phyloP scores from a whole-genome alignment of 257 asterid species.

The Eucommia ulmoides region DNA sequence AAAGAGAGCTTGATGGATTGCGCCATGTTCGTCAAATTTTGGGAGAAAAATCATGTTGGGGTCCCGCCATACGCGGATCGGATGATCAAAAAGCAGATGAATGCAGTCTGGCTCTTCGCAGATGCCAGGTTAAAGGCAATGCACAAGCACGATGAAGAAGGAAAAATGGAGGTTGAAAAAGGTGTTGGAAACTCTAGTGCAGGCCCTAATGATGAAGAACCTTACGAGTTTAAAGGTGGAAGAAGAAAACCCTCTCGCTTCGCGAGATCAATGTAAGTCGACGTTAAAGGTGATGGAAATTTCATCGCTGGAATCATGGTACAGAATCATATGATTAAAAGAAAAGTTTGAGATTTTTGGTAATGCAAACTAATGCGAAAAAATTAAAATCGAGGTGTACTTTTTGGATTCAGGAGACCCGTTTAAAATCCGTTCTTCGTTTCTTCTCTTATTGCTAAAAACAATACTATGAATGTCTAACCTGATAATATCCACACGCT shows the following conservation, averaged over 20 bases:
- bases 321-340: neutral
- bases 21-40: conserved; percentile 34
- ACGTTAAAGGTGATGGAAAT: neutral
- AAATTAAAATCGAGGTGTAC: too few relatives aligned
- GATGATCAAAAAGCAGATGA: conserved; percentile 80
- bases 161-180: conserved; percentile 3
- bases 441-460: too few relatives aligned
- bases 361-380: neutral
- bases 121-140: conserved; percentile 23
- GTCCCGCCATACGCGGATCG: conserved; percentile 45
- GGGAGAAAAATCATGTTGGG: conserved; percentile 21
- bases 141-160: conserved; percentile 5
- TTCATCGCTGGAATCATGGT: neutral
- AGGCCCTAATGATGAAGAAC: neutral
- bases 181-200: conserved; percentile 9
- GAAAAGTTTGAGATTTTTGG: neutral
- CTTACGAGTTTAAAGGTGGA: conserved; percentile 14
- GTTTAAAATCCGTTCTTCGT: too few relatives aligned
- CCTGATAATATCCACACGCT: too few relatives aligned
- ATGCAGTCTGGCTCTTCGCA: conserved; percentile 56
- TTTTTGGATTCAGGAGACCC: too few relatives aligned
- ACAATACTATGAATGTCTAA: too few relatives aligned
- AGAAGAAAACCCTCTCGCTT: conserved; percentile 21
- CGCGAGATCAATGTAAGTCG: conserved; percentile 9
- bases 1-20: conserved; percentile 85